Percentiles rank a stretch among this genome's conserved stretches.
These are phyloP conservation scores for Aphanomyces cochlioides DNA, from an alignment of 352 stramenopile species.

Conservation along the genomic window DNA sequence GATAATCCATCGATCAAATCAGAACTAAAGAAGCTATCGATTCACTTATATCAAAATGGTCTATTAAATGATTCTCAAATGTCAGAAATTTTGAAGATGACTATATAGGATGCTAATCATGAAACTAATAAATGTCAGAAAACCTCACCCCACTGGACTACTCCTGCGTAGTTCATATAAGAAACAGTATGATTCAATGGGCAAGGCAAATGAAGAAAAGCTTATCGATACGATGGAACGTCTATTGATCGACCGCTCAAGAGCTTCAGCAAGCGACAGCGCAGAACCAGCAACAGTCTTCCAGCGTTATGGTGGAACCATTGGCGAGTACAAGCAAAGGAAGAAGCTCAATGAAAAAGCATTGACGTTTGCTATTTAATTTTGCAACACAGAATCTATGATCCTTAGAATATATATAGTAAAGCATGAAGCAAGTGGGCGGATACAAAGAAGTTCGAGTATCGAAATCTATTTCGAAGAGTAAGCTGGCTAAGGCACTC, in stretches of 20 bases:
- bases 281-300: neutral
- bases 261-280: neutral
- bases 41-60: conserved; percentile 10
- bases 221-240: conserved; percentile 7
- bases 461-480: neutral
- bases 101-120: conserved; percentile 2
- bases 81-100: neutral
- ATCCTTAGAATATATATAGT: neutral
- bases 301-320: neutral
- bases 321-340: neutral
- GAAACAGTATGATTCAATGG: neutral
- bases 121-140: neutral
- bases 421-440: neutral
- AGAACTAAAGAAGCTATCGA: neutral
- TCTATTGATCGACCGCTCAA: neutral
- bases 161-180: too few relatives aligned
- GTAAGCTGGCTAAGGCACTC: neutral
- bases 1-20: neutral
- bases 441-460: neutral
- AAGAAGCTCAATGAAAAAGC: neutral
- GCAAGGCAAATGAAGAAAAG: neutral
- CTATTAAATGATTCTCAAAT: neutral
- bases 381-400: conserved; percentile 8
- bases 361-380: conserved; percentile 3
- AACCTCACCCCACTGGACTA: too few relatives aligned